Evolutionary conservation across 768 basidiomycete genomes (phyloP).

Genomic region (Cystofilobasidium macerans): DNA sequence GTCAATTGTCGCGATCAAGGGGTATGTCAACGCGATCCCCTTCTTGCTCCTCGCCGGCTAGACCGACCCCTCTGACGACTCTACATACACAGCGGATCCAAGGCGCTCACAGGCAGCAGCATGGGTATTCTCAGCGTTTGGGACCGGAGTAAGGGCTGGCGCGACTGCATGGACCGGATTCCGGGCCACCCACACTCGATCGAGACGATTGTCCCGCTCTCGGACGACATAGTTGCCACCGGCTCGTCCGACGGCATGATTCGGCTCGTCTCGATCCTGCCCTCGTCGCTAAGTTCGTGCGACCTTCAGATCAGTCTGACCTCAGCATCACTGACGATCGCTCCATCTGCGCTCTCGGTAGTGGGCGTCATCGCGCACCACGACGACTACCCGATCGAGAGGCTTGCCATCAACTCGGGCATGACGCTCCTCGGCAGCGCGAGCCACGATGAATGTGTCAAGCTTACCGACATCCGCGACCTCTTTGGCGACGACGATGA

Average conservation of each 20-base stretch:
- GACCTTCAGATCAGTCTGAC: not conserved
- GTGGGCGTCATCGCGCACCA: slow-evolving; percentile 84
- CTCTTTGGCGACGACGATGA: slow-evolving; percentile 54
- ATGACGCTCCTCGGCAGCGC: slow-evolving; percentile 63
- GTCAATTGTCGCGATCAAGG: slow-evolving; percentile 72
- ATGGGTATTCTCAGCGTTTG: slow-evolving; percentile 80
- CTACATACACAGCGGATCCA: slow-evolving; percentile 46
- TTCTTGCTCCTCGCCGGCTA: not conserved
- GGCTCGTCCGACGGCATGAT: slow-evolving; percentile 87
- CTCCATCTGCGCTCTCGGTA: slow-evolving; percentile 12
- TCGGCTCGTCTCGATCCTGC: slow-evolving; percentile 73
- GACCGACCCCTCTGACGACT: not conserved
- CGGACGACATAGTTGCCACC: slow-evolving; percentile 63
- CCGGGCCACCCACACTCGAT: slow-evolving; percentile 86
- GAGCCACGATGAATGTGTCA: slow-evolving; percentile 76
- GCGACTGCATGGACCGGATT: slow-evolving; percentile 80
- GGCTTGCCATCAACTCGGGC: slow-evolving; percentile 38
- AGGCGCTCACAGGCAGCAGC: slow-evolving; percentile 79
- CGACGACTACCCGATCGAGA: slow-evolving; percentile 82
- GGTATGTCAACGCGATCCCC: slow-evolving; percentile 41
- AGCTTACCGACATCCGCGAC: slow-evolving; percentile 70
- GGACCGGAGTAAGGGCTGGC: slow-evolving; percentile 76
- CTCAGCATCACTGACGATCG: not conserved
- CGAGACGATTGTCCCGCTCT: slow-evolving; percentile 69
- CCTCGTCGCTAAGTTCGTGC: slow-evolving; percentile 56